Evolutionary conservation across 495 filamentous ascomycete genomes (phyloP).

Genomic region (Thermothielavioides terrestris): DNA sequence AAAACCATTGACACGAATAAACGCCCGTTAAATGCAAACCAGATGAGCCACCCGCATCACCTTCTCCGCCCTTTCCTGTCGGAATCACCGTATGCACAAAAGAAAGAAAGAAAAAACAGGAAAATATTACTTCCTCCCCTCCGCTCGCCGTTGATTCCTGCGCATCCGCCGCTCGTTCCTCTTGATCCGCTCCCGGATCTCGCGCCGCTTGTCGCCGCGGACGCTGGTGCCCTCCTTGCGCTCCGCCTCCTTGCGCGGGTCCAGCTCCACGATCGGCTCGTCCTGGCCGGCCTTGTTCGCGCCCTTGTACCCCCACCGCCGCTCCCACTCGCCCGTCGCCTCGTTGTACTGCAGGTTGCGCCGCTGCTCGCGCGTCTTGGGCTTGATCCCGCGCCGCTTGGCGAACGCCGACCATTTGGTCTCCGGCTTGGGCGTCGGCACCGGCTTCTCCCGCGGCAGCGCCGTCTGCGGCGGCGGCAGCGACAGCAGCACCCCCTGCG

Average conservation of each 20-base stretch:
- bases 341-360: constrained; percentile 76
- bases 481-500: constrained; percentile 61
- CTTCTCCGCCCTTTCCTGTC: neutral
- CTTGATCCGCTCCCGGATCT: constrained; percentile 55
- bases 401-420: constrained; percentile 96
- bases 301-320: constrained; percentile 84
- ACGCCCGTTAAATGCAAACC: constrained; percentile 2
- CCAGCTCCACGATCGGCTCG: constrained; percentile 81
- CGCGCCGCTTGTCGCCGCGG: constrained; percentile 52
- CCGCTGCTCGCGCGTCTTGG: constrained; percentile 57
- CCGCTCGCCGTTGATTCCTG: constrained; percentile 51
- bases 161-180: constrained; percentile 62
- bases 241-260: constrained; percentile 68
- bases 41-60: too few species aligned
- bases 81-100: too few species aligned
- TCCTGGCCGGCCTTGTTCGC: constrained; percentile 64
- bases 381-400: constrained; percentile 86
- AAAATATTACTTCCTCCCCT: constrained; percentile 27
- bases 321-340: constrained; percentile 75
- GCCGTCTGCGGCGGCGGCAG: constrained; percentile 60
- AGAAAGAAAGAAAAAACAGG: neutral
- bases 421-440: constrained; percentile 66
- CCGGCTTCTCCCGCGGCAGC: constrained; percentile 81
- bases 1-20: neutral
- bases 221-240: constrained; percentile 51